Evolutionary conservation across 129 eudicot genomes (phyloP), one percentile per base, ranked within the genome.

Genomic region (Escallonia herrerae): DNA sequence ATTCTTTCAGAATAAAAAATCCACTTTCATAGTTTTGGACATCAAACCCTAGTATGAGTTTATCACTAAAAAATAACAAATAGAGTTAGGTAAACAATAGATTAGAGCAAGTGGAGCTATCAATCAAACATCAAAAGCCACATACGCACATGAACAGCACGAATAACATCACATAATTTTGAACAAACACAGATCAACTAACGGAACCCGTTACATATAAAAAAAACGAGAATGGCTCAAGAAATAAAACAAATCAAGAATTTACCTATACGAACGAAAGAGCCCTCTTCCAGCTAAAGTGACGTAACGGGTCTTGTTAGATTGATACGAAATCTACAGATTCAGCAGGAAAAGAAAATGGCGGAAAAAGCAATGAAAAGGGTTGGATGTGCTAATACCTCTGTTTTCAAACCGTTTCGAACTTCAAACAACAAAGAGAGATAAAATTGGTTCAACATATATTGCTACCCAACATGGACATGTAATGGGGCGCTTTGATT

Each of bases 41-140:
- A 76, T 61, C 58, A 73, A 80, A 61, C 82, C 82, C 74, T 71
- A 73, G 50, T 43, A 61, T 33, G 64, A 42, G 57, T 58, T 55
- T 9, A 52, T 52, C 2, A 70, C 55, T 46, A 43, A 58, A 63
- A 63, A 15, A 40, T 44, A 64, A 76, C 56, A 80, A 59, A 76
- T 71, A 73, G 67, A 67, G 76, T 80, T 62, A 69, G 72, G 74
- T 68, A 53, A 53, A 53, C 14, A 53, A 65, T 60, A 75, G 58
- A 69, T 65, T 51, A 72, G 63, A 70, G 64, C 80, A 74, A 66
- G 60, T 41, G 63, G 62, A 80, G 80, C 75, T 71, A 75, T 75
- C 84, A 80, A 75, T 70, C 77, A 75, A 75, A 75, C 77, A 80
- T 75, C 84, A 75, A 72, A 79, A 73, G 39, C 79, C 49, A 64